A percentile compares a stretch with the other conserved stretches of the same genome.
phyloP scores from a whole-genome alignment of 2,329 filamentous ascomycete genomes.

The Claviceps humidiphila region DNA sequence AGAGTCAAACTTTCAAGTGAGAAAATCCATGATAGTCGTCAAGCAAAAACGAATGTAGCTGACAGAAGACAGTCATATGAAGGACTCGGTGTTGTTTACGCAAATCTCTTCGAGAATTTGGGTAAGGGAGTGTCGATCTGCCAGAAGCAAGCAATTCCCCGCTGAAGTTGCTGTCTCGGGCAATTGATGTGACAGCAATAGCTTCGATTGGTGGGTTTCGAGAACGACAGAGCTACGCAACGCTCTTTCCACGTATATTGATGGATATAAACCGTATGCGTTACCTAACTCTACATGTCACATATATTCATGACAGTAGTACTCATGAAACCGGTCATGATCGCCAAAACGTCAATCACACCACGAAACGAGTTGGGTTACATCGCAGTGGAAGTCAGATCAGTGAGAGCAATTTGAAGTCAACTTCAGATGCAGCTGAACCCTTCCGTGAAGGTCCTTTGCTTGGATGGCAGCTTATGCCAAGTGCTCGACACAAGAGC shows the following conservation, averaged over 20 bases:
- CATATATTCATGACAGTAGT: too few species aligned
- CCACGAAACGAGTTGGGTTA: neutral
- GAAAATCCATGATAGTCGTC: too few species aligned
- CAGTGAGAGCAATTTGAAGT: slow-evolving; percentile 10
- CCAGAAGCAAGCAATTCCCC: neutral
- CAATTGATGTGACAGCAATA: neutral
- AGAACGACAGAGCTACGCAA: neutral
- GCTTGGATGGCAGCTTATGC: slow-evolving; percentile 9
- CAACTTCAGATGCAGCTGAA: slow-evolving; percentile 7
- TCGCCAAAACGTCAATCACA: neutral
- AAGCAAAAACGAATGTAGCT: too few species aligned
- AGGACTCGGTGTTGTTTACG: slow-evolving; percentile 8
- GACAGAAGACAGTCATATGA: too few species aligned
- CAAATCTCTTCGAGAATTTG: slow-evolving; percentile 30
- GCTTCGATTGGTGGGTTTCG: slow-evolving; percentile 1
- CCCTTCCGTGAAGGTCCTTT: slow-evolving; percentile 10
- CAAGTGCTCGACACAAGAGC: slow-evolving; percentile 8
- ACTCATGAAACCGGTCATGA: too few species aligned
- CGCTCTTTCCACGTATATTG: neutral
- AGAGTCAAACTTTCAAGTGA: slow-evolving; percentile 1
- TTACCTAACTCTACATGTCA: neutral
- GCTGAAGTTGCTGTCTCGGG: neutral
- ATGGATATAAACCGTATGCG: neutral
- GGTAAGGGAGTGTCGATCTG: neutral
- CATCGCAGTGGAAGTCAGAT: slow-evolving; percentile 3